Base-by-base conservation (phyloP, 2,329 filamentous ascomycete genomes). In the Beauveria pseudobassiana region DNA sequence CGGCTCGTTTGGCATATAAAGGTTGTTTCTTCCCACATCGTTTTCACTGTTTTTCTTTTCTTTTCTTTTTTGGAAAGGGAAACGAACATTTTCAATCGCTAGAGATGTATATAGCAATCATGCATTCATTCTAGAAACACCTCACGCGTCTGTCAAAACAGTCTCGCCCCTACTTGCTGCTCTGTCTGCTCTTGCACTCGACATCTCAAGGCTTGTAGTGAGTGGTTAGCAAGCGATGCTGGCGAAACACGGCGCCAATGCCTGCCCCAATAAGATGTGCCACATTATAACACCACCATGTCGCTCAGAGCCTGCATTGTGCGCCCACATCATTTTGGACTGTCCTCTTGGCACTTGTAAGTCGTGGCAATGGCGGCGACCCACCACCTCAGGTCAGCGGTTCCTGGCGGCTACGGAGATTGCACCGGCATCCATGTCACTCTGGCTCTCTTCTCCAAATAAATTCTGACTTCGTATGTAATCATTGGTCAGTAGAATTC, bases 1-100 rank as follows among this genome's bases (percentile, higher is more conserved):
- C 38, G 46, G 57, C 49, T 59, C 49, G 46, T 59, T 59, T 59
- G 49, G 57, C 38, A 59, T 59, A 59, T 52, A 59, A 46, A 59
- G 57, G 57, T 59, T 59, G 18, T 12, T 51, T 42, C 4, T 58
- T 30, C 24, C 34, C 7, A 34, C 30, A n/a, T 20, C 16, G 20
- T 59, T 52, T 38, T 51, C 24, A 51, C 34, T 34, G 30, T 22
- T 51, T 50, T 28, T 30, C 12, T 38, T 38, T 6, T 5, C 12
- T 38, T 16, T 34, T 45, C 9, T 43, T 30, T 6, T 12, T 38
- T 26, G 1, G 12, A 38, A 24, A 58, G n/a, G 45, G 14, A 57
- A 38, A 30, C 34, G 18, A 42, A 16, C 1, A 3, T 16, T 14
- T 42, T 58, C 55, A 28, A 20, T 50, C 55, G 46, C 46, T 58